A percentile compares a stretch with the other conserved stretches of the same genome.
phyloP scores from a whole-genome alignment of 108 stramenopile species.

The Bacterosira constricta region DNA sequence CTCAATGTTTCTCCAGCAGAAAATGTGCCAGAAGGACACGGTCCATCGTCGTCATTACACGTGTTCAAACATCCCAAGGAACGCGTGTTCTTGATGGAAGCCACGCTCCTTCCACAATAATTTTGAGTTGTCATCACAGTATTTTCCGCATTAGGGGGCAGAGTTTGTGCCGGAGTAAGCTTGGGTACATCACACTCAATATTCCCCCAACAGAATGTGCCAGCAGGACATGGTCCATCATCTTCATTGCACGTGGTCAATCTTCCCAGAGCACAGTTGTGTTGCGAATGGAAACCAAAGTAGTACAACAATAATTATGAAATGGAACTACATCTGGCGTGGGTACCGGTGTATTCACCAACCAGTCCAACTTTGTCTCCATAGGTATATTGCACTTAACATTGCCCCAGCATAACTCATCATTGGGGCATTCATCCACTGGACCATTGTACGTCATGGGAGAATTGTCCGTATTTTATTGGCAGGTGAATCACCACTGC shows the following conservation, averaged over 20 bases:
- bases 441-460: constrained; percentile 1
- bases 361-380: background rate
- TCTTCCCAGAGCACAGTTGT: background rate
- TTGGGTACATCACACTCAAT: constrained; percentile 1
- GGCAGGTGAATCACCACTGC: background rate
- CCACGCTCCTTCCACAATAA: background rate
- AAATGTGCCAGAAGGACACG: background rate
- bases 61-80: background rate
- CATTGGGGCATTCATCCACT: background rate
- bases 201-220: constrained; percentile 10
- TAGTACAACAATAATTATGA: background rate
- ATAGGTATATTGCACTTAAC: background rate
- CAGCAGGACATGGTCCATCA: background rate
- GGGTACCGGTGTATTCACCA: background rate
- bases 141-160: too few species aligned
- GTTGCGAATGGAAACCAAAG: background rate
- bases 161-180: too few species aligned
- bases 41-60: constrained; percentile 3
- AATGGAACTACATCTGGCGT: background rate
- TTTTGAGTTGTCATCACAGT: background rate
- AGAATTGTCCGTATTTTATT: background rate
- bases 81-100: background rate
- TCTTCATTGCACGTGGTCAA: constrained; percentile 7
- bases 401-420: constrained; percentile 5
- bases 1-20: constrained; percentile 11